Evolutionary conservation across 78 protist species (phyloP), one percentile per base, ranked within the genome.

Genomic region (Dictyostelium purpureum): DNA sequence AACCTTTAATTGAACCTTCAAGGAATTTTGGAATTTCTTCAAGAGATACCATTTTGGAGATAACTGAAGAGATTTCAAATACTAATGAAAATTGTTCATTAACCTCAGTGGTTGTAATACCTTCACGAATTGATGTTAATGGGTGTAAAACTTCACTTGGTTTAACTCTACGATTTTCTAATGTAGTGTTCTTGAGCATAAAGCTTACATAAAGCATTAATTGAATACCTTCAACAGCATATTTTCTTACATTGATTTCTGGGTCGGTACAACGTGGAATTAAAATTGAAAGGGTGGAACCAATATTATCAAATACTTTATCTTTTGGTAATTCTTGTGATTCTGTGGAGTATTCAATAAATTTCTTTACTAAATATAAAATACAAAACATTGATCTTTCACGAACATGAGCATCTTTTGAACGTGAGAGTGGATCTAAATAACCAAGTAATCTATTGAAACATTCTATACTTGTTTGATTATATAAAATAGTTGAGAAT

Each of bases 211-310:
- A 94, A 0, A 94, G 59, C 0, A 87, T 43, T 31, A 94, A 49
- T 56, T 85, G 91, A 59, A 94, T 76, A 4, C 81, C 31, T 24
- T 85, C 87, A 1, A 94, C 81, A 24, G 96, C 81, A 40, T 63
- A 52, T 51, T 70, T 54, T 38, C 96, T 61, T 59, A 94, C n/a
- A 33, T 33, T 49, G 14, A 49, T 5, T 24, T 78, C 94, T 12
- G 96, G 92, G 28, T 94, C 96, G 1, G 91, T 75, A 38, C 85
- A 77, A 47, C 96, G 56, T 63, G 96, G 96, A 2, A 79, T 69
- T 4, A 94, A 14, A 11, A 94, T 54, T 6, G 89, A 61, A 16
- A 94, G 9, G 0, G 74, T 49, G 19, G 71, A 21, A 70, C 94
- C 94, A 63, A 74, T 79, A 11, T 77, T 59, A 19, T 79, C 94